These are phyloP conservation scores for Gypsophila paniculata DNA, from an alignment of 179 eudicot species.

Conservation along the genomic window DNA sequence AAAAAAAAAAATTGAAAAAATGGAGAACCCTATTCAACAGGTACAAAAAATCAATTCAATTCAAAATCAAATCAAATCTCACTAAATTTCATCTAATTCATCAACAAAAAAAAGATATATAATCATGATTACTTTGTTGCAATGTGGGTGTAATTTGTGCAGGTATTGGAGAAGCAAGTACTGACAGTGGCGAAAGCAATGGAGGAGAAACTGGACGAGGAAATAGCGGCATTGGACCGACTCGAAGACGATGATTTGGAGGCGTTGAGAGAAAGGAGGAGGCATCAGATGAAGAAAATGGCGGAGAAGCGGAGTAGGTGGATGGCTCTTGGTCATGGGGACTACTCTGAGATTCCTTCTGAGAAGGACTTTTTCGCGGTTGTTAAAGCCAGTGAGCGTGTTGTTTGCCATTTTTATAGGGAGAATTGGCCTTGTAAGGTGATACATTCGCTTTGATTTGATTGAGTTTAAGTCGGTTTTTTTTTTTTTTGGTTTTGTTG, in stretches of 20 bases:
- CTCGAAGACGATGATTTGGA: slow-evolving; percentile 80
- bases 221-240: slow-evolving; percentile 71
- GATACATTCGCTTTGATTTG: background rate
- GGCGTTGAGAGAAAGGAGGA: slow-evolving; percentile 65
- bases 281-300: slow-evolving; percentile 92
- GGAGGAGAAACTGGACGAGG: slow-evolving; percentile 84
- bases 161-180: slow-evolving; percentile 80
- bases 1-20: slow-evolving; percentile 17
- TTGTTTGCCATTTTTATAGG: slow-evolving; percentile 90
- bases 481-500: no score
- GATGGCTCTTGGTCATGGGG: slow-evolving; percentile 84
- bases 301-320: slow-evolving; percentile 87
- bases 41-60: no score
- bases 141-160: background rate
- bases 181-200: slow-evolving; percentile 77
- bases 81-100: background rate
- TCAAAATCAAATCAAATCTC: background rate
- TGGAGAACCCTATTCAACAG: slow-evolving; percentile 66
- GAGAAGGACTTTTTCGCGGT: slow-evolving; percentile 80
- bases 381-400: slow-evolving; percentile 85
- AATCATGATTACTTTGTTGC: background rate
- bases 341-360: slow-evolving; percentile 69
- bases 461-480: no score
- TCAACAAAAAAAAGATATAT: no score
- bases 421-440: slow-evolving; percentile 99